Percentiles rank a stretch among this genome's conserved stretches.
Evolutionary conservation across 257 asterid genomes (phyloP).

Genomic region (Coffea canephora): DNA sequence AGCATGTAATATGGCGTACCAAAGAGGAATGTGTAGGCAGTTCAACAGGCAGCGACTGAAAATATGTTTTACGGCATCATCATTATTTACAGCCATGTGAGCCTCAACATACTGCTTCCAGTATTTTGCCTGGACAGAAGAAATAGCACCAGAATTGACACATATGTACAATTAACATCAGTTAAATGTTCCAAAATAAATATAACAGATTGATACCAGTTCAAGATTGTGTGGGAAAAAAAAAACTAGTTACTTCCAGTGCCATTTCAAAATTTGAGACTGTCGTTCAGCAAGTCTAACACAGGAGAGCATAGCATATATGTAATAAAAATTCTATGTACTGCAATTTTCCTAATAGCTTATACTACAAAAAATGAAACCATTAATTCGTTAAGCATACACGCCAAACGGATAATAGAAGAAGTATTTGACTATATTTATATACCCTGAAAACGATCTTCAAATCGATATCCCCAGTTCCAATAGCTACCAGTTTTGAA

Average conservation of each 20-base stretch:
- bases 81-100: constrained; percentile 80
- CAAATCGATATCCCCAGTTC: neutral
- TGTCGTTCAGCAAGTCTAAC: neutral
- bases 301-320: neutral
- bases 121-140: constrained; percentile 62
- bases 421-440: neutral
- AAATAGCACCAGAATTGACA: constrained; percentile 10
- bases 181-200: neutral
- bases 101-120: constrained; percentile 99
- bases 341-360: neutral
- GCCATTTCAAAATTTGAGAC: neutral
- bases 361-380: neutral
- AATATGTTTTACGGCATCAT: constrained; percentile 79
- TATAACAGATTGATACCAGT: neutral
- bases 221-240: too few species aligned
- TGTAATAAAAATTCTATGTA: neutral
- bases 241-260: neutral
- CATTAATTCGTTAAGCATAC: neutral
- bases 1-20: constrained; percentile 36
- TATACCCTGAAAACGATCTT: neutral
- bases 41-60: constrained; percentile 93
- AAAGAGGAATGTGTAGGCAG: constrained; percentile 88
- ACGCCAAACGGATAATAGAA: neutral
- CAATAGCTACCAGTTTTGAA: neutral
- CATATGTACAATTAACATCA: neutral